These are phyloP conservation scores for Vigna mungo DNA, from an alignment of 306 rosid genomes.

Conservation along the genomic window DNA sequence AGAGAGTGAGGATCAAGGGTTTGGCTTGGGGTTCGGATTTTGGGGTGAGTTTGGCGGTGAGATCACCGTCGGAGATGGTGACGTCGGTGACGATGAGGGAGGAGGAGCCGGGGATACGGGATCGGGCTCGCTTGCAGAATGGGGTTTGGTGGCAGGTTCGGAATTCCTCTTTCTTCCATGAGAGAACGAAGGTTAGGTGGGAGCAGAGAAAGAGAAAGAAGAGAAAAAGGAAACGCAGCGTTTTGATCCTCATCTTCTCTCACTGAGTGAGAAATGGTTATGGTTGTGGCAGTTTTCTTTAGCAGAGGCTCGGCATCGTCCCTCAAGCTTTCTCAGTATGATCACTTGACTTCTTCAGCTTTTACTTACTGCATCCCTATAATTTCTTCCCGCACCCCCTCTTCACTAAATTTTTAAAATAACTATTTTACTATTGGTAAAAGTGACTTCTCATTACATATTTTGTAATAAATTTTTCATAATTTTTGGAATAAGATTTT, in stretches of 20 bases:
- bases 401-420: too few relatives aligned
- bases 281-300: neutral
- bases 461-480: too few relatives aligned
- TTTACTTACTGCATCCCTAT: too few relatives aligned
- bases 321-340: neutral
- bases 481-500: too few relatives aligned
- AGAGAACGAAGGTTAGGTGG: conserved; percentile 54
- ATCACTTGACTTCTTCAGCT: too few relatives aligned
- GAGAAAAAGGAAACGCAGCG: conserved; percentile 36
- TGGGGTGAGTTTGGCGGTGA: conserved; percentile 71
- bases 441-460: too few relatives aligned
- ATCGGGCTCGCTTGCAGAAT: conserved; percentile 89
- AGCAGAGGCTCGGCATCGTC: conserved; percentile 6
- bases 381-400: too few relatives aligned
- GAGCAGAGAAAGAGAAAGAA: conserved; percentile 52
- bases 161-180: conserved; percentile 95
- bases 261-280: neutral
- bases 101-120: conserved; percentile 66
- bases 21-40: conserved; percentile 40
- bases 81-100: conserved; percentile 64
- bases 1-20: conserved; percentile 75
- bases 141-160: conserved; percentile 91
- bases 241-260: conserved; percentile 44
- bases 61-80: conserved; percentile 71
- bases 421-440: too few relatives aligned